Evolutionary conservation across 805 yeast species (phyloP).

Genomic region (Monosporozyma aerobia): DNA sequence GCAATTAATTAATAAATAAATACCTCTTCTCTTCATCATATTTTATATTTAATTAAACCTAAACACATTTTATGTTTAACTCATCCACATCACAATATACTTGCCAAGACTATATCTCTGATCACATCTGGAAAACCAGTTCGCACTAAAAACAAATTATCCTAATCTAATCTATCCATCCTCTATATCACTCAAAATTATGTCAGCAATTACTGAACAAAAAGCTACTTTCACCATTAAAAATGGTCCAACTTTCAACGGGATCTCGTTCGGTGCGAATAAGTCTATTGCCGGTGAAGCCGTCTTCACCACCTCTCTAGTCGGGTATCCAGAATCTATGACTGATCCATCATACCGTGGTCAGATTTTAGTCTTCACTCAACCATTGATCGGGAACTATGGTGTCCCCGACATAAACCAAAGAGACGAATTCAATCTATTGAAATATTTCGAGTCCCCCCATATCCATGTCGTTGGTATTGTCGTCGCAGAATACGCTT

Average conservation of each 20-base stretch:
- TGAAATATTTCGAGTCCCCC: slow-evolving; percentile 88
- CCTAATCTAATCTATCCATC: not conserved
- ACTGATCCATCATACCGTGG: slow-evolving; percentile 98
- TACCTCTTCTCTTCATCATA: not conserved
- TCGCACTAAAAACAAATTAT: slow-evolving; percentile 24
- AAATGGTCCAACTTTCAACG: slow-evolving; percentile 88
- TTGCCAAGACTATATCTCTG: slow-evolving; percentile 41
- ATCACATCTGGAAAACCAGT: slow-evolving; percentile 46
- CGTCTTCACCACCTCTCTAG: slow-evolving; percentile 94
- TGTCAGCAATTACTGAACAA: slow-evolving; percentile 29
- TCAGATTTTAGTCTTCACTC: slow-evolving; percentile 93
- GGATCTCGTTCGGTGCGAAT: slow-evolving; percentile 93
- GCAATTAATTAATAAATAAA: not conserved
- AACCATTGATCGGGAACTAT: slow-evolving; percentile 94
- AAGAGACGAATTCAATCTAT: slow-evolving; percentile 74
- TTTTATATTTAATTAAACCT: slow-evolving; percentile 1
- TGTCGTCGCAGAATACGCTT: slow-evolving; percentile 91
- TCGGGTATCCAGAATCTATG: slow-evolving; percentile 98
- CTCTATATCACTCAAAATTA: not conserved
- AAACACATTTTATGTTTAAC: slow-evolving; percentile 23
- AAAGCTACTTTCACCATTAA: slow-evolving; percentile 86
- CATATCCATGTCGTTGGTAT: slow-evolving; percentile 90
- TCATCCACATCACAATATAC: slow-evolving; percentile 29
- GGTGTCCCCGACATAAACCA: slow-evolving; percentile 87
- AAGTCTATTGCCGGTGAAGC: slow-evolving; percentile 93